A percentile compares a stretch with the other conserved stretches of the same genome.
Conservation (phyloP, 2,329 filamentous ascomycete species). For the Fusarium praegraminearum region DNA sequence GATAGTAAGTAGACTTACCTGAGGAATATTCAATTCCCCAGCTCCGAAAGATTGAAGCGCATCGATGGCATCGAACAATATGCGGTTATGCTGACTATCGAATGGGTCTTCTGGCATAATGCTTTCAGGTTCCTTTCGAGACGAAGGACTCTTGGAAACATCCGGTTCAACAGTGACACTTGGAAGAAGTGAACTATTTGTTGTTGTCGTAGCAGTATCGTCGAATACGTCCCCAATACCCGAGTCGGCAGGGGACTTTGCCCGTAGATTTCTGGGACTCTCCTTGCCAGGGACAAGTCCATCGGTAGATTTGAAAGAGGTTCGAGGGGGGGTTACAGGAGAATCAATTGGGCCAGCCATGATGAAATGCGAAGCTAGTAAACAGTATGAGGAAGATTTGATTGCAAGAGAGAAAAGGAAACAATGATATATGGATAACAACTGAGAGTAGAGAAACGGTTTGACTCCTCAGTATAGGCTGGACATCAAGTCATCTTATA, state of each 20-base stretch:
- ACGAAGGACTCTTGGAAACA: background rate
- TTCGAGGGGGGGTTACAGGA: constrained; percentile 12
- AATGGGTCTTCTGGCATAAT: constrained; percentile 50
- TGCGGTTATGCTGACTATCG: constrained; percentile 51
- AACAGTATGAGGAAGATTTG: background rate
- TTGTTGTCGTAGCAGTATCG: background rate
- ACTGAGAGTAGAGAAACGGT: background rate
- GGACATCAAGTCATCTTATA: constrained; percentile 10
- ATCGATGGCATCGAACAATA: constrained; percentile 55
- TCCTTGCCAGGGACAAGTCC: background rate
- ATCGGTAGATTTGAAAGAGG: background rate
- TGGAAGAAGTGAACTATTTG: background rate
- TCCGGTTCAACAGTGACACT: background rate
- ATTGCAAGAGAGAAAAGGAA: background rate
- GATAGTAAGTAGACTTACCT: constrained; percentile 46
- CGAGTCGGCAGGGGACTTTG: constrained; percentile 27
- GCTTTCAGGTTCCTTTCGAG: background rate
- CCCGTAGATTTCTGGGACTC: background rate
- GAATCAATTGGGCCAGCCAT: constrained; percentile 35
- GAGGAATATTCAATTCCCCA: constrained; percentile 51
- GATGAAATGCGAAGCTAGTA: constrained; percentile 2
- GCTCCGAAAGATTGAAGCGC: constrained; percentile 51
- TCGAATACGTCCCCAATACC: constrained; percentile 20
- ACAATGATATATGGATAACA: background rate
- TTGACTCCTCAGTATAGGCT: background rate